Conservation (phyloP, 148 eudicot species). For the Linanthus parryae region DNA sequence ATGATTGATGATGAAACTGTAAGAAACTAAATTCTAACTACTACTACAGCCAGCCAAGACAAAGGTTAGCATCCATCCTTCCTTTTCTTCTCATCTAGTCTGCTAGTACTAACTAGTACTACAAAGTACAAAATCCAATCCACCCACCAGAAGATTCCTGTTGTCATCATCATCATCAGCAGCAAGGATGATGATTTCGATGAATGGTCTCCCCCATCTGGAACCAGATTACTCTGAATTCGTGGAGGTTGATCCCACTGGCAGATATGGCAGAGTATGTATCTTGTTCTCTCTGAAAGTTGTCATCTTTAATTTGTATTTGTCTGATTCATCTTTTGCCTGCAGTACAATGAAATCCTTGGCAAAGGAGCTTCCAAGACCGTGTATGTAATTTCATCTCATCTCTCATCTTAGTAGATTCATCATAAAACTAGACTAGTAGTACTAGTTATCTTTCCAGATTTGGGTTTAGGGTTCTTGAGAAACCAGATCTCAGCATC, state of each 20-base stretch:
- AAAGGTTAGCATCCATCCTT: too few species aligned
- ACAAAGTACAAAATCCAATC: too few species aligned
- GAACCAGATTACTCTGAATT: conserved; percentile 54
- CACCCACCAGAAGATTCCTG: too few species aligned
- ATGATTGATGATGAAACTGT: too few species aligned
- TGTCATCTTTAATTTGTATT: conserved; percentile 12
- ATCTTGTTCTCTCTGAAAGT: background rate
- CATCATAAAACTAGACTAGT: background rate
- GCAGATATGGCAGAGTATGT: conserved; percentile 82
- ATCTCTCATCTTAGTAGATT: background rate
- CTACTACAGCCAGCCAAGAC: too few species aligned
- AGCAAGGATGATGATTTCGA: too few species aligned
- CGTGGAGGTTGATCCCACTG: conserved; percentile 88
- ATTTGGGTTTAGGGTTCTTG: background rate
- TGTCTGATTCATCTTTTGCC: conserved; percentile 7
- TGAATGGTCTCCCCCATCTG: conserved; percentile 41
- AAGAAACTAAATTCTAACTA: too few species aligned
- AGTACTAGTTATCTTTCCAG: background rate
- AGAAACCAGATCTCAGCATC: background rate
- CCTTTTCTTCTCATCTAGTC: too few species aligned
- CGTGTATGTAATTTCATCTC: conserved; percentile 6
- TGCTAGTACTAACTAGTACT: too few species aligned
- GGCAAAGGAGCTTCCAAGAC: conserved; percentile 88
- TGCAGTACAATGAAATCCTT: conserved; percentile 78
- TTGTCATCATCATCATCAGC: too few species aligned